phyloP scores from a whole-genome alignment of 441 rosid species.

The Erodium chrysanthum region DNA sequence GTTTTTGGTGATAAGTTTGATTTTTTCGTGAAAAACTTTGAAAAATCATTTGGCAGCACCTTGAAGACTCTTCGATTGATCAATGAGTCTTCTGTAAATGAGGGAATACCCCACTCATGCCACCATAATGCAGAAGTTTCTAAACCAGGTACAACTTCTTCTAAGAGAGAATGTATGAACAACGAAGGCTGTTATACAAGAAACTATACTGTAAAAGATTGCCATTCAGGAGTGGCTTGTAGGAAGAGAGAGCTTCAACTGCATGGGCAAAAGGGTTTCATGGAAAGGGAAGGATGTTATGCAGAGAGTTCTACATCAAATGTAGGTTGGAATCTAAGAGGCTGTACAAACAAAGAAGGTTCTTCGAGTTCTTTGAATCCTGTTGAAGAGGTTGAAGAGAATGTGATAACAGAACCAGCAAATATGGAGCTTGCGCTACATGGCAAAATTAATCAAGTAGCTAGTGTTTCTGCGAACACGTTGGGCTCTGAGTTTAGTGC shows the following conservation, averaged over 20 bases:
- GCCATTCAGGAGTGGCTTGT: slow-evolving; percentile 15
- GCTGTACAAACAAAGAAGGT: slow-evolving; percentile 6
- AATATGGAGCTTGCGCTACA: slow-evolving; percentile 34
- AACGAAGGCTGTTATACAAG: slow-evolving; percentile 23
- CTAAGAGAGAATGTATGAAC: slow-evolving; percentile 7
- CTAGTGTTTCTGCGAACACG: slow-evolving; percentile 28
- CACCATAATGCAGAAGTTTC: slow-evolving; percentile 23
- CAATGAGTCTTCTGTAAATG: slow-evolving; percentile 35
- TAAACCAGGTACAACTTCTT: slow-evolving; percentile 12
- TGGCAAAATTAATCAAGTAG: slow-evolving; percentile 30
- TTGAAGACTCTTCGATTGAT: slow-evolving; percentile 64
- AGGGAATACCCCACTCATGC: slow-evolving; percentile 17
- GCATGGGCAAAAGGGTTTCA: neutral
- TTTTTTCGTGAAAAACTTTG: slow-evolving; percentile 54
- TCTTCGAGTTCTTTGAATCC: slow-evolving; percentile 8
- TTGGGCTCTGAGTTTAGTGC: slow-evolving; percentile 25
- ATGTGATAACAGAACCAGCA: slow-evolving; percentile 17
- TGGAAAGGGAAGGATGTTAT: neutral
- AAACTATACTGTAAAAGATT: slow-evolving; percentile 19
- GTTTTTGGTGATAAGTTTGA: slow-evolving; percentile 63
- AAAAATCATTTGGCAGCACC: slow-evolving; percentile 75
- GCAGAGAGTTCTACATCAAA: slow-evolving; percentile 3
- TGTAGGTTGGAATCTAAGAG: neutral
- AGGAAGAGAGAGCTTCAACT: neutral
- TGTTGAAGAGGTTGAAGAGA: slow-evolving; percentile 37